Conservation (phyloP, 768 basidiomycete genomes). For the Cystofilobasidium bisporidii region DNA sequence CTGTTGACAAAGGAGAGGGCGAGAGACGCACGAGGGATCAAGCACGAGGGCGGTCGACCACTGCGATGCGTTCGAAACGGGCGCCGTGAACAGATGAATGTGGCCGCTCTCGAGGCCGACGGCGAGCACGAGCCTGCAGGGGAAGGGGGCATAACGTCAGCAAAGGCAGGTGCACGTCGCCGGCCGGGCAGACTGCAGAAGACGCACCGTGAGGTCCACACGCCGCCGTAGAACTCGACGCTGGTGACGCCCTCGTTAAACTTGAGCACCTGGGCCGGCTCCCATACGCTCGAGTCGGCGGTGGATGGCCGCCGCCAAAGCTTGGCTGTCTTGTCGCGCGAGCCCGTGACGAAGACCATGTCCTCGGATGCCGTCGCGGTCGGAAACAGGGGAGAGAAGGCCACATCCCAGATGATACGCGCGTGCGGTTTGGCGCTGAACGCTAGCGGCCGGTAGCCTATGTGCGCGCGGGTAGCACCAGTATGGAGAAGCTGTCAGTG, state of each 20-base stretch:
- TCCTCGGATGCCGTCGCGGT: constrained; percentile 44
- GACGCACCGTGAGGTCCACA: constrained; percentile 44
- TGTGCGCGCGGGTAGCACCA: background rate
- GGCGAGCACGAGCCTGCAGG: constrained; percentile 54
- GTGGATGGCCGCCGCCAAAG: constrained; percentile 55
- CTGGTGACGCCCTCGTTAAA: constrained; percentile 66
- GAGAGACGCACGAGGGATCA: constrained; percentile 6
- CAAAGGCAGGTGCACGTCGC: too few relatives aligned
- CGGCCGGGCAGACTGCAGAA: background rate
- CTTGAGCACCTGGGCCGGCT: constrained; percentile 53
- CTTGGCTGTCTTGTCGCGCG: constrained; percentile 89
- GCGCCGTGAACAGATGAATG: constrained; percentile 54
- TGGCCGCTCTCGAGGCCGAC: constrained; percentile 76
- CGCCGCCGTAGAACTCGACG: constrained; percentile 55
- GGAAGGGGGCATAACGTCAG: background rate
- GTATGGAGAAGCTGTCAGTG: background rate
- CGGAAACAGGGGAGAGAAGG: constrained; percentile 52
- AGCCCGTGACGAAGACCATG: constrained; percentile 79
- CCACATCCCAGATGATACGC: constrained; percentile 92
- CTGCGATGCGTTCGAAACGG: background rate
- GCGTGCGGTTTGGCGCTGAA: constrained; percentile 60
- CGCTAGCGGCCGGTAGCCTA: constrained; percentile 24
- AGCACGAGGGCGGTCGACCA: constrained; percentile 12
- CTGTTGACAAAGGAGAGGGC: too few relatives aligned
- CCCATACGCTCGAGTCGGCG: constrained; percentile 47